phyloP scores from a whole-genome alignment of 495 filamentous ascomycete genomes.

The Hypoxylon cercidicola region DNA sequence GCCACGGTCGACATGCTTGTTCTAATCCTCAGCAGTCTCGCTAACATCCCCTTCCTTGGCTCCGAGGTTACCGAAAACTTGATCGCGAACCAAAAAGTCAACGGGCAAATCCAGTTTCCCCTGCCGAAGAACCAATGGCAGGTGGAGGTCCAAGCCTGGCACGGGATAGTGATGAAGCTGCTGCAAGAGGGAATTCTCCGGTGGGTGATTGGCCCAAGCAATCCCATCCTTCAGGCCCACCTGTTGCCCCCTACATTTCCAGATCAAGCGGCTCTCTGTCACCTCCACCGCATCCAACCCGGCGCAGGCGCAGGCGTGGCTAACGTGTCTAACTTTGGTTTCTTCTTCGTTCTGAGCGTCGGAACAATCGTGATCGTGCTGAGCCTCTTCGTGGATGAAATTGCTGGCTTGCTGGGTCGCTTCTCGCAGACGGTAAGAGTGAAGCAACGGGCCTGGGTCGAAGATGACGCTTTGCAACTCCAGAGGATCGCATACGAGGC shows the following conservation, averaged over 20 bases:
- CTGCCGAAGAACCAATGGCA: conserved; percentile 17
- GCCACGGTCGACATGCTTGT: background rate
- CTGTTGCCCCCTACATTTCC: background rate
- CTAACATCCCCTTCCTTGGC: conserved; percentile 1
- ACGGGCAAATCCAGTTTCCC: conserved; percentile 1
- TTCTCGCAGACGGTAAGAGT: no score
- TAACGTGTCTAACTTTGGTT: no score
- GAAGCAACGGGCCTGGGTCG: background rate
- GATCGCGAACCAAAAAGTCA: background rate
- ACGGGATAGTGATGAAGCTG: background rate
- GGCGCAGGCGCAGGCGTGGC: no score
- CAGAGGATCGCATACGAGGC: background rate
- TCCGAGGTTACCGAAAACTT: background rate
- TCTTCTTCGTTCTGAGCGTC: no score
- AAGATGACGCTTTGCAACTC: background rate
- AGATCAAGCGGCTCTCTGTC: background rate
- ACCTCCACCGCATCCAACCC: background rate
- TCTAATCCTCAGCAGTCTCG: background rate
- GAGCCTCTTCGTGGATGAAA: no score
- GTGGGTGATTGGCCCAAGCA: background rate
- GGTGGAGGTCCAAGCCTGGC: conserved; percentile 3
- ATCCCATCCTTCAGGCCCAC: background rate
- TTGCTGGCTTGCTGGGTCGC: no score
- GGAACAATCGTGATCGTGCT: no score
- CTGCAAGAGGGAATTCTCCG: background rate